phyloP scores from a whole-genome alignment of 345 rosid genomes.

The Capsella bursapastoris region DNA sequence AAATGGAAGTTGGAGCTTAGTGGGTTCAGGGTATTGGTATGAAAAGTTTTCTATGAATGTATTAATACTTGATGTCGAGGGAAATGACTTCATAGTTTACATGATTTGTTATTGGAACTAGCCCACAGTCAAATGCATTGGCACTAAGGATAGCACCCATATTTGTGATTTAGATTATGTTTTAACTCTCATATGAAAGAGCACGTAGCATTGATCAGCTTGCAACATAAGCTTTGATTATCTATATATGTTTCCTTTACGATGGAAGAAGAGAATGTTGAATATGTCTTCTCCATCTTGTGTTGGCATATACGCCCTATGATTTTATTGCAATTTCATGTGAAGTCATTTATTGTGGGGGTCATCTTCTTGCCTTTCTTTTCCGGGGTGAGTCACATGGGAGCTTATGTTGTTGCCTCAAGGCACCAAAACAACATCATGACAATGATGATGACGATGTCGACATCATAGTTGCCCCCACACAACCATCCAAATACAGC shows the following conservation, averaged over 20 bases:
- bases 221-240: constrained; percentile 16
- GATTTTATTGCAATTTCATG: constrained; percentile 13
- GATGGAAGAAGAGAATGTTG: not conserved
- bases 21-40: constrained; percentile 11
- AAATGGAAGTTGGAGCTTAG: not conserved
- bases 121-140: not conserved
- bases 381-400: constrained; percentile 41
- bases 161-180: constrained; percentile 1
- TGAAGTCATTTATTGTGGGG: constrained; percentile 37
- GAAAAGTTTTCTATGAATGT: constrained; percentile 16
- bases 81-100: constrained; percentile 6
- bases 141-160: not conserved
- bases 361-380: constrained; percentile 24
- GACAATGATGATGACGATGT: constrained; percentile 32
- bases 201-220: not conserved
- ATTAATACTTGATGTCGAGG: not conserved
- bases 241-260: not conserved
- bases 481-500: constrained; percentile 40
- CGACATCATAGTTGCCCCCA: constrained; percentile 26
- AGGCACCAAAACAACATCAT: constrained; percentile 32
- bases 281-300: not conserved
- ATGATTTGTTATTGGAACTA: not conserved
- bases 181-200: not conserved
- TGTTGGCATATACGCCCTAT: constrained; percentile 1
- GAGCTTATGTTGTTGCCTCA: constrained; percentile 34